Evolutionary conservation across 257 asterid species (phyloP).

Genomic region (Solanum chilense): DNA sequence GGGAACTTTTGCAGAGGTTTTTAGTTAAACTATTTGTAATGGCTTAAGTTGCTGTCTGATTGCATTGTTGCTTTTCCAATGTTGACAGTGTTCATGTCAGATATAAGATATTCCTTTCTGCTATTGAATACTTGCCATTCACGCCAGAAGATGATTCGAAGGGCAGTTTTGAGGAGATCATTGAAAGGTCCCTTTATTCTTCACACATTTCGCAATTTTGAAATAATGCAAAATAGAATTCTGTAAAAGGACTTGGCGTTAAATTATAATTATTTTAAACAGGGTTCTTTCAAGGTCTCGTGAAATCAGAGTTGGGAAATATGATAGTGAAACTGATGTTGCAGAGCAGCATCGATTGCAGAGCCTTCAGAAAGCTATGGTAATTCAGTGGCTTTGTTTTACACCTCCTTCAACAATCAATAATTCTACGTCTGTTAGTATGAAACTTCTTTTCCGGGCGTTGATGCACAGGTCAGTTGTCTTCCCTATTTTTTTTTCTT

Average conservation of each 20-base stretch:
- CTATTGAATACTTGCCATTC: constrained; percentile 79
- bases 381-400: constrained; percentile 98
- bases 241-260: not conserved
- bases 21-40: not conserved
- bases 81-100: constrained; percentile 67
- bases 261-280: constrained; percentile 1
- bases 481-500: not conserved
- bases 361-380: constrained; percentile 92
- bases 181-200: constrained; percentile 58
- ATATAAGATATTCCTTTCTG: constrained; percentile 82
- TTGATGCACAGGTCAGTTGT: constrained; percentile 66
- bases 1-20: not conserved
- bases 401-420: constrained; percentile 94
- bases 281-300: constrained; percentile 87
- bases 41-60: not conserved
- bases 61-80: not conserved
- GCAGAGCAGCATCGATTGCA: constrained; percentile 86
- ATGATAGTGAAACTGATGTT: constrained; percentile 48
- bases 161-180: constrained; percentile 88
- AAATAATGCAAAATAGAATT: not conserved
- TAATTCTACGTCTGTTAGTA: constrained; percentile 53
- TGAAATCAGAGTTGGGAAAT: constrained; percentile 43
- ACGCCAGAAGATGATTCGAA: constrained; percentile 59
- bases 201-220: not conserved
- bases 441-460: constrained; percentile 71